These are phyloP conservation scores for Flaveria trinervia DNA, from an alignment of 129 eudicot genomes.

Conservation along the genomic window DNA sequence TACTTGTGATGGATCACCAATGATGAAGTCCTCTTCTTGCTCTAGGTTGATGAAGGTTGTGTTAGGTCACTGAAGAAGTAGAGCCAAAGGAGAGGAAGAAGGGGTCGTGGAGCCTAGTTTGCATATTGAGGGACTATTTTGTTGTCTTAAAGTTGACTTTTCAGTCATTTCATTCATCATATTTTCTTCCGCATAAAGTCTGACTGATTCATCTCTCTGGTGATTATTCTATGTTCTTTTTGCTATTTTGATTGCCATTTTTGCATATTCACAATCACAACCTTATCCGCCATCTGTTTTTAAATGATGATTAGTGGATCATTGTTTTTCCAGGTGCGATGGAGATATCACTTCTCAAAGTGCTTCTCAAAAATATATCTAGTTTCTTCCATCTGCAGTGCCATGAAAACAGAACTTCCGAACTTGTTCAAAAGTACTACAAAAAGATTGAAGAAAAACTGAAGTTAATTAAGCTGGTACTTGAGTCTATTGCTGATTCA, in stretches of 20 bases:
- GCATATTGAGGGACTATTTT: conserved; percentile 24
- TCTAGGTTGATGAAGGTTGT: conserved; percentile 25
- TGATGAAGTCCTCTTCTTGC: conserved; percentile 20
- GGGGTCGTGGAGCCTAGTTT: conserved; percentile 15
- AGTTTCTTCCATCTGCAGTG: conserved; percentile 55
- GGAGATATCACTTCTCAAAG: conserved; percentile 80
- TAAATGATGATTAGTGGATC: conserved; percentile 12
- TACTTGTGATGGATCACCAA: conserved; percentile 14
- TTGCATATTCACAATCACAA: conserved; percentile 18
- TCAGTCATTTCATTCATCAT: conserved; percentile 1
- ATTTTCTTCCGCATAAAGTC: neutral
- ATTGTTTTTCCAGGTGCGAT: conserved; percentile 52
- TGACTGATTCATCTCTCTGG: neutral
- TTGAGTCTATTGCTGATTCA: conserved; percentile 55
- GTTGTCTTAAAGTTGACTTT: conserved; percentile 12
- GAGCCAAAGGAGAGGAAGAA: conserved; percentile 7
- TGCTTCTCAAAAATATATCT: conserved; percentile 65
- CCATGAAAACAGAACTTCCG: conserved; percentile 46
- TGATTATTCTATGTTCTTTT: neutral
- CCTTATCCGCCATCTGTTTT: conserved; percentile 8
- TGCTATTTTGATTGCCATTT: neutral
- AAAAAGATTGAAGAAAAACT: conserved; percentile 65
- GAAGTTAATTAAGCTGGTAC: conserved; percentile 67
- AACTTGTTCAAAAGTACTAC: conserved; percentile 62
- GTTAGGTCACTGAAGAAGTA: conserved; percentile 5